A percentile compares a stretch with the other conserved stretches of the same genome.
Conservation (phyloP, 2,329 filamentous ascomycete species). For the Fusarium ambrosium region DNA sequence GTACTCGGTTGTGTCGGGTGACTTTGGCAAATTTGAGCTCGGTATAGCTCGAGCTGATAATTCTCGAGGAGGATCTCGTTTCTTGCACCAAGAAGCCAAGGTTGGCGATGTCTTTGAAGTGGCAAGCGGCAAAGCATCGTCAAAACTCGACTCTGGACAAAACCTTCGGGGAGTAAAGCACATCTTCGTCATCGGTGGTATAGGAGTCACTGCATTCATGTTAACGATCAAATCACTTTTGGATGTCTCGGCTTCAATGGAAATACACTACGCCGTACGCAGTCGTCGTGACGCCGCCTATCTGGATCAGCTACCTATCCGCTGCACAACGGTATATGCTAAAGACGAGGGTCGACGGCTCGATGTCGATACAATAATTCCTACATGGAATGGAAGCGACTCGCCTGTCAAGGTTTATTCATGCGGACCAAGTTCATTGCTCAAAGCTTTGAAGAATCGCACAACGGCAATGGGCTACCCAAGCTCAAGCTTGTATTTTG, state of each 20-base stretch:
- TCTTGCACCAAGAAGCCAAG: slow-evolving; percentile 9
- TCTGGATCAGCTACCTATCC: not conserved
- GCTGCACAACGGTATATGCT: slow-evolving; percentile 12
- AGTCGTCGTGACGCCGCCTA: slow-evolving; percentile 19
- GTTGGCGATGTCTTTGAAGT: slow-evolving; percentile 21
- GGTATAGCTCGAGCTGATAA: slow-evolving; percentile 17
- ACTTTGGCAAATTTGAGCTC: slow-evolving; percentile 8
- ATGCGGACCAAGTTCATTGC: slow-evolving; percentile 16
- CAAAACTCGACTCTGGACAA: not conserved
- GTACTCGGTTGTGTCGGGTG: slow-evolving; percentile 29
- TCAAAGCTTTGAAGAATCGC: slow-evolving; percentile 1
- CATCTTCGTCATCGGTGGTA: slow-evolving; percentile 27
- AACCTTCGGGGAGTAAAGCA: not conserved
- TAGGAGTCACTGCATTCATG: slow-evolving; percentile 26
- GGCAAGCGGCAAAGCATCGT: not conserved
- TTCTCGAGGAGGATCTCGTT: slow-evolving; percentile 27
- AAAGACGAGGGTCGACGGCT: slow-evolving; percentile 19
- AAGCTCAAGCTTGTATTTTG: too few species aligned
- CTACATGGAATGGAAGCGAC: not conserved
- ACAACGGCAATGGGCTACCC: slow-evolving; percentile 5
- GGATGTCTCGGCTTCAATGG: not conserved
- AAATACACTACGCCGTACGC: slow-evolving; percentile 27
- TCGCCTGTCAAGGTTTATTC: slow-evolving; percentile 10
- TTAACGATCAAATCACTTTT: slow-evolving; percentile 2
- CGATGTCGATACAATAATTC: not conserved